A percentile compares a stretch with the other conserved stretches of the same genome.
phyloP scores from a whole-genome alignment of 371 early-diverging fungal species.

The Choanephora cucurbitarum region DNA sequence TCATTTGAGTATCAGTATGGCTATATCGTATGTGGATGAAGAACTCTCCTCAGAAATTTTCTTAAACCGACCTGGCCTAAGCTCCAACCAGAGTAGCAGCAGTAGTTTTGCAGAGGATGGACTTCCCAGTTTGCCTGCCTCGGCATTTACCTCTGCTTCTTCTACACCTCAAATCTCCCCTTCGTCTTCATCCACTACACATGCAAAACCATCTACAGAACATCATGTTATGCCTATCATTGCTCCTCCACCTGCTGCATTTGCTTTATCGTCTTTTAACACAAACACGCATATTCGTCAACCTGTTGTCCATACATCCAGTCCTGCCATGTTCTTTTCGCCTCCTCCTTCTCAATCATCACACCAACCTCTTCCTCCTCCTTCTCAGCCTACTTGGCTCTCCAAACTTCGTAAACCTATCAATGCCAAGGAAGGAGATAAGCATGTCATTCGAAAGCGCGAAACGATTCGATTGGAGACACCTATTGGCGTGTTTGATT shows the following conservation, averaged over 20 bases:
- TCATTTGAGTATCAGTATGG: conserved; percentile 30
- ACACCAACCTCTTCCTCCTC: conserved; percentile 10
- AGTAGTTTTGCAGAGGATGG: conserved; percentile 10
- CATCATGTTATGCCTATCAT: conserved; percentile 14
- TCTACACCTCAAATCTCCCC: too few relatives aligned
- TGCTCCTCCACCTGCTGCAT: conserved; percentile 19
- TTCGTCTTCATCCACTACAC: too few relatives aligned
- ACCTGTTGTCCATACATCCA: conserved; percentile 6
- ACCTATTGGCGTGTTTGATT: conserved; percentile 35
- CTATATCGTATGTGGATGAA: conserved; percentile 29
- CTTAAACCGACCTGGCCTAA: conserved; percentile 2
- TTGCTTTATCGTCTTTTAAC: conserved; percentile 6
- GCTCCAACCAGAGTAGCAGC: conserved; percentile 16
- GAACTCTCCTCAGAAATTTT: not conserved
- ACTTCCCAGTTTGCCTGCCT: not conserved
- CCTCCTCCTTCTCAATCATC: conserved; percentile 4
- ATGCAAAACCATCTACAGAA: conserved; percentile 13
- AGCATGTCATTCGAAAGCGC: conserved; percentile 18
- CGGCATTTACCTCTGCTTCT: too few relatives aligned
- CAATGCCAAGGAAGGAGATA: conserved; percentile 14
- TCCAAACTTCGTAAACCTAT: conserved; percentile 25
- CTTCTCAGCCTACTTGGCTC: conserved; percentile 16
- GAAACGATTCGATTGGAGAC: conserved; percentile 31
- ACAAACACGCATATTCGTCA: conserved; percentile 20
- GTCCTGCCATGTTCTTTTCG: conserved; percentile 4